Evolutionary conservation across 2,329 filamentous ascomycete species (phyloP).

Genomic region (Raffaelea albimanens): DNA sequence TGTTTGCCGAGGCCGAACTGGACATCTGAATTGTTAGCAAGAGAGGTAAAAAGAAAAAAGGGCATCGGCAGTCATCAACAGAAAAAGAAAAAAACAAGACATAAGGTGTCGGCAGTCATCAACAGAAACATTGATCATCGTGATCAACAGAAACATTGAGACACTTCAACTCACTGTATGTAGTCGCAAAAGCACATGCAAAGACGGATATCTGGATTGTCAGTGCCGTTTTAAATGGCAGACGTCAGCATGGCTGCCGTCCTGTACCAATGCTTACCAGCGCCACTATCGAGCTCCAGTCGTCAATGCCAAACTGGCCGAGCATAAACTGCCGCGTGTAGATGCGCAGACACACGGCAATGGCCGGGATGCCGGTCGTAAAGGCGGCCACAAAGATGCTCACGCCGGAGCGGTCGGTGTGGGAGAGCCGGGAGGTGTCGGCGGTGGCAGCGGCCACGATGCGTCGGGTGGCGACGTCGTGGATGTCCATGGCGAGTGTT

Average conservation of each 20-base stretch:
- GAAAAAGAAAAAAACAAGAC: background rate
- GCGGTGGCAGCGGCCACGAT: too few relatives aligned
- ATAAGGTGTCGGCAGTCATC: too few relatives aligned
- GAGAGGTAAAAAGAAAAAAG: background rate
- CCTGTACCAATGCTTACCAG: conserved; percentile 9
- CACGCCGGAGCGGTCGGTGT: too few relatives aligned
- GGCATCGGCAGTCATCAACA: too few relatives aligned
- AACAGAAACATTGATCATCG: background rate
- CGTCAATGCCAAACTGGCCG: conserved; percentile 17
- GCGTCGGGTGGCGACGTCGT: too few relatives aligned
- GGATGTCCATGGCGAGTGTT: too few relatives aligned
- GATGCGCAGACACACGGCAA: conserved; percentile 14
- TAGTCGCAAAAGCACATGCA: background rate
- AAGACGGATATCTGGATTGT: background rate
- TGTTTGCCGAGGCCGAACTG: conserved; percentile 9
- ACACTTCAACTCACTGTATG: conserved; percentile 1
- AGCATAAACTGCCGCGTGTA: conserved; percentile 17
- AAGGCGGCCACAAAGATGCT: conserved; percentile 10
- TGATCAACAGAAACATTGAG: background rate
- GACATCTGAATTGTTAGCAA: background rate
- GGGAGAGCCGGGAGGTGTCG: too few relatives aligned
- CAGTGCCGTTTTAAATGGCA: too few relatives aligned
- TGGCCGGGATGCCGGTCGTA: conserved; percentile 12
- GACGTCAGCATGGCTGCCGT: background rate
- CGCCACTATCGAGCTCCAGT: conserved; percentile 15